Evolutionary conservation across 495 filamentous ascomycete genomes (phyloP).

Genomic region (Melanomma pulvis-pyrius): DNA sequence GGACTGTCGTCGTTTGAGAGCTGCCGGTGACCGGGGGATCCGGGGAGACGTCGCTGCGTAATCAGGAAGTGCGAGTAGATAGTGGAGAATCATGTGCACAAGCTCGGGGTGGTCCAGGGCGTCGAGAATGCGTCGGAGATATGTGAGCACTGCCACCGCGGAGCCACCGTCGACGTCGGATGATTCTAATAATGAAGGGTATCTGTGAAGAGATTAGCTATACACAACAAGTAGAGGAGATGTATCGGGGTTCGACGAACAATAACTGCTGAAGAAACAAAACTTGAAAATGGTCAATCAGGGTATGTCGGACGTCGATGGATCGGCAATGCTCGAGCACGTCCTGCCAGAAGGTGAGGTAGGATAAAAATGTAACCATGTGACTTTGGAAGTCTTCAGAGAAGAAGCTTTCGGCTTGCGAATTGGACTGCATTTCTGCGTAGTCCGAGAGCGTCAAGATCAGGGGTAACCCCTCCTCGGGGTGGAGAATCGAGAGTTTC

Average conservation of each 20-base stretch:
- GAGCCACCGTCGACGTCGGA: constrained; percentile 96
- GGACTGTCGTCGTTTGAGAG: constrained; percentile 77
- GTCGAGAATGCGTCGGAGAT: constrained; percentile 87
- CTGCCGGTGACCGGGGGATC: constrained; percentile 60
- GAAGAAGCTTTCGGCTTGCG: constrained; percentile 70
- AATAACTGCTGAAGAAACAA: constrained; percentile 93
- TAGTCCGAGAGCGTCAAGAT: constrained; percentile 88
- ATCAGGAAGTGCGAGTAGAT: constrained; percentile 75
- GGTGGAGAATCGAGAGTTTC: constrained; percentile 51
- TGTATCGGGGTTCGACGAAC: constrained; percentile 62
- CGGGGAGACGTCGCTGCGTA: constrained; percentile 39
- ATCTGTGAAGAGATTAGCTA: constrained; percentile 56
- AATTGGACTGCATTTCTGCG: constrained; percentile 59
- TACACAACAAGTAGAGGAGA: constrained; percentile 51
- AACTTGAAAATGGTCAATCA: constrained; percentile 96
- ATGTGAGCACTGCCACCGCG: constrained; percentile 92
- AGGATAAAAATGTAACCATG: constrained; percentile 91
- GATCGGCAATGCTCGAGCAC: constrained; percentile 94
- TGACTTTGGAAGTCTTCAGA: constrained; percentile 72
- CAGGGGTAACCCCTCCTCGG: constrained; percentile 68
- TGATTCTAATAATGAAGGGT: constrained; percentile 92
- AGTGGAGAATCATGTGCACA: constrained; percentile 89
- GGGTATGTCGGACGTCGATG: constrained; percentile 82
- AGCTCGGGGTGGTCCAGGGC: constrained; percentile 89
- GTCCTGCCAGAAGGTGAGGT: constrained; percentile 97